These are phyloP conservation scores for Phaffia rhodozyma DNA, from an alignment of 1,284 basidiomycete genomes.

Conservation along the genomic window DNA sequence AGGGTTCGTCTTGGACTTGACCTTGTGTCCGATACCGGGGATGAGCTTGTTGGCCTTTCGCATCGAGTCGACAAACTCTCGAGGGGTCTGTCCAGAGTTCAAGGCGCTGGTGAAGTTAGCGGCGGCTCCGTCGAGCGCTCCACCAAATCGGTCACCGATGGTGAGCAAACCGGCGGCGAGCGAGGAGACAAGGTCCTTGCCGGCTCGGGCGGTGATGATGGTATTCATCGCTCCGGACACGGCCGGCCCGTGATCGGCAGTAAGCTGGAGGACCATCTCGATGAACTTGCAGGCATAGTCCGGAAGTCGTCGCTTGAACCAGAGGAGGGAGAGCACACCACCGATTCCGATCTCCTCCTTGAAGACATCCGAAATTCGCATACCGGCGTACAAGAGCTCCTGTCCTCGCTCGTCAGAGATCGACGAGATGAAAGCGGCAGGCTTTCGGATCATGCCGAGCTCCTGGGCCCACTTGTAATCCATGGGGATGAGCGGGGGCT, in stretches of 20 bases:
- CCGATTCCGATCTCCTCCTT: slow-evolving; percentile 95
- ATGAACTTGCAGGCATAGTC: slow-evolving; percentile 70
- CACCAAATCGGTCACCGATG: slow-evolving; percentile 96
- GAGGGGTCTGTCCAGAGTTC: slow-evolving; percentile 81
- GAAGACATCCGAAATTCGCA: slow-evolving; percentile 98
- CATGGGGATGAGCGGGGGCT: slow-evolving; percentile 94
- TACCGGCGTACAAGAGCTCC: slow-evolving; percentile 95
- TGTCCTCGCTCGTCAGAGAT: slow-evolving; percentile 99
- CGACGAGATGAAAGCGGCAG: slow-evolving; percentile 97
- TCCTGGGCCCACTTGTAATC: slow-evolving; percentile 99
- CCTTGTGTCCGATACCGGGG: slow-evolving; percentile 99
- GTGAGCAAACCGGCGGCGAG: slow-evolving; percentile 92
- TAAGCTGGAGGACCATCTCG: slow-evolving; percentile 99
- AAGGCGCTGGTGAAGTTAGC: slow-evolving; percentile 86
- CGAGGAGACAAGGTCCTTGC: slow-evolving; percentile 96
- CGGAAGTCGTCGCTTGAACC: slow-evolving; percentile 82
- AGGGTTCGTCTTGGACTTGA: slow-evolving; percentile 97
- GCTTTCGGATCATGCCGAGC: slow-evolving; percentile 95
- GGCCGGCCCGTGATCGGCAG: slow-evolving; percentile 95
- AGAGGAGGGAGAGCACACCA: slow-evolving; percentile 88
- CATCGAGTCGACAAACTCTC: slow-evolving; percentile 95
- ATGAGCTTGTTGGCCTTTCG: slow-evolving; percentile 92
- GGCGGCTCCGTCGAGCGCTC: slow-evolving; percentile 97
- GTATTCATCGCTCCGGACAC: slow-evolving; percentile 93
- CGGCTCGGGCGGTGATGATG: slow-evolving; percentile 95